A percentile compares a stretch with the other conserved stretches of the same genome.
Evolutionary conservation across 2,329 filamentous ascomycete genomes (phyloP).

Genomic region (Phyllosticta capitalensis): DNA sequence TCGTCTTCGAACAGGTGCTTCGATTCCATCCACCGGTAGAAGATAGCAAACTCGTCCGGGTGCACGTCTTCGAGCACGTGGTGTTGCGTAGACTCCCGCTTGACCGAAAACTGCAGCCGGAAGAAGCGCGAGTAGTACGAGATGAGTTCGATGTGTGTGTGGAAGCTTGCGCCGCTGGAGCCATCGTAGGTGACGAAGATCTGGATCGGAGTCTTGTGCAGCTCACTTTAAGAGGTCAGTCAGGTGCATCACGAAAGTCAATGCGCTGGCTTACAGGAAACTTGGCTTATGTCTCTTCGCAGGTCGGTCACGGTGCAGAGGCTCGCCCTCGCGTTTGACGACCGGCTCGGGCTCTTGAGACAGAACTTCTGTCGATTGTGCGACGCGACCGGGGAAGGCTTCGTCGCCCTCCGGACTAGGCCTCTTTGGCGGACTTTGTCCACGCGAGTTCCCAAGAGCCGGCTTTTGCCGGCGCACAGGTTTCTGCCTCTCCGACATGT

Average conservation of each 20-base stretch:
- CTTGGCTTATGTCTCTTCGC: background rate
- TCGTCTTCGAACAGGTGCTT: background rate
- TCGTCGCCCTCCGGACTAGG: no score
- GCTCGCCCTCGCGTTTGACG: background rate
- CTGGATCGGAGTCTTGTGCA: background rate
- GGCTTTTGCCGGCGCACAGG: no score
- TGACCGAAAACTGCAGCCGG: background rate
- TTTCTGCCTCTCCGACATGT: no score
- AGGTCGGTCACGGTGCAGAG: background rate
- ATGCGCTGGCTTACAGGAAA: background rate
- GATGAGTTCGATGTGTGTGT: background rate
- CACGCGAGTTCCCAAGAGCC: no score
- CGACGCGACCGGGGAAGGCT: no score
- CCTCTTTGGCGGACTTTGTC: no score
- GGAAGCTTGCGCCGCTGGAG: background rate
- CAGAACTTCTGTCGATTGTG: no score
- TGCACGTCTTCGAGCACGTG: background rate
- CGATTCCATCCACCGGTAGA: background rate
- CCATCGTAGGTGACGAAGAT: background rate
- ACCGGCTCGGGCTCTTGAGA: no score
- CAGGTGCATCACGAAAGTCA: background rate
- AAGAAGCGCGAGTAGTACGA: background rate
- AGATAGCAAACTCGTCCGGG: background rate
- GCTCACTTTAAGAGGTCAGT: background rate
- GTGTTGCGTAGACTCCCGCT: background rate